A percentile compares a stretch with the other conserved stretches of the same genome.
phyloP scores from a whole-genome alignment of 2,329 filamentous ascomycete species.

The Diaporthe sp. region DNA sequence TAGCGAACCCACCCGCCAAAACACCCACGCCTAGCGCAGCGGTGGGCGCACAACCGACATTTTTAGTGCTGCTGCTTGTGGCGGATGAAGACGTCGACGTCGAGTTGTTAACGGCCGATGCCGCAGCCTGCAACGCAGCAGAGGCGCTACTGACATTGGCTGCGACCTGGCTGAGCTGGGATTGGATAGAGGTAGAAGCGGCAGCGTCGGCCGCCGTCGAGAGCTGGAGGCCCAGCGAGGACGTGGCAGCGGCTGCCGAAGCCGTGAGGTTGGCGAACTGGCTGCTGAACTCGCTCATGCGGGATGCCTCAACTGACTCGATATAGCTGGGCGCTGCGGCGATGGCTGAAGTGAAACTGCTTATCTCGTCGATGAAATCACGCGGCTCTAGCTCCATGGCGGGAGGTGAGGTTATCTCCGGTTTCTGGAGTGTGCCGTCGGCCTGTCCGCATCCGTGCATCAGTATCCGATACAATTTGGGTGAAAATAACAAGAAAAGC shows the following conservation, averaged over 20 bases:
- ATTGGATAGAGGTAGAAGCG: background rate
- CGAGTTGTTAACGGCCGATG: background rate
- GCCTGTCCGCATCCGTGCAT: background rate
- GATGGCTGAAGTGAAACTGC: too few relatives aligned
- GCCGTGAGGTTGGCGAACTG: background rate
- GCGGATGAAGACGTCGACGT: background rate
- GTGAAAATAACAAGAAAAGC: background rate
- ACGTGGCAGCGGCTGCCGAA: background rate
- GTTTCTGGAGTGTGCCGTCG: background rate
- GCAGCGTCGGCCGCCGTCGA: slow-evolving; percentile 29
- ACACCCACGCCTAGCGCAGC: slow-evolving; percentile 25
- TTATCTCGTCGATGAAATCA: too few relatives aligned
- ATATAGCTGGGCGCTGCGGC: too few relatives aligned
- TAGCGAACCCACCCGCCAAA: slow-evolving; percentile 22
- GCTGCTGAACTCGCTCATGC: background rate
- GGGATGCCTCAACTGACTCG: too few relatives aligned
- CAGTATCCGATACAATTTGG: background rate
- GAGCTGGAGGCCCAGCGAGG: background rate
- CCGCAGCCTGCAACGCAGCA: slow-evolving; percentile 7
- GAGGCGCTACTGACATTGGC: slow-evolving; percentile 2
- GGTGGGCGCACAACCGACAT: background rate
- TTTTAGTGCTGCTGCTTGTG: background rate
- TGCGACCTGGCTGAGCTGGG: background rate
- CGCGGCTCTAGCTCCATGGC: too few relatives aligned
- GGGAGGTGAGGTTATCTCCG: background rate